Evolutionary conservation across 345 rosid genomes (phyloP).

Genomic region (Crucihimalaya himalaica): DNA sequence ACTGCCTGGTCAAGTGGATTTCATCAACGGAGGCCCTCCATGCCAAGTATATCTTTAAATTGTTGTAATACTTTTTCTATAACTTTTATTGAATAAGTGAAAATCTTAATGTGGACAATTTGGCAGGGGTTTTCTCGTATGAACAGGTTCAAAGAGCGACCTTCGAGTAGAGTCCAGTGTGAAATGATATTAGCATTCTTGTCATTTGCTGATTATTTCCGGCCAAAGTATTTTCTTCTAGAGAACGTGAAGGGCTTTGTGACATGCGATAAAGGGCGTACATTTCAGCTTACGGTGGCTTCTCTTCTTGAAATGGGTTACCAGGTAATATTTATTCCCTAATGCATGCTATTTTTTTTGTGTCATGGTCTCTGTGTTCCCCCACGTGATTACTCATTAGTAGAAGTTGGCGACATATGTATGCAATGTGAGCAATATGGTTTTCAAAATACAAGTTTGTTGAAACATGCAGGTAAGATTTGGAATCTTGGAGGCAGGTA

Average conservation of each 20-base stretch:
- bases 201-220: constrained; percentile 79
- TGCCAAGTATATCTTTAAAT: constrained; percentile 59
- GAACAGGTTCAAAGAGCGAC: constrained; percentile 75
- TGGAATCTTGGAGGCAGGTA: constrained; percentile 92
- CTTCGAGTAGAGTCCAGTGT: constrained; percentile 84
- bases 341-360: not conserved
- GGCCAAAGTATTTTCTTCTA: constrained; percentile 80
- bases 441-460: not conserved
- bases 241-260: constrained; percentile 87
- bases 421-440: not conserved
- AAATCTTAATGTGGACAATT: not conserved
- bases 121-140: constrained; percentile 84
- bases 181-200: constrained; percentile 54
- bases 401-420: not conserved
- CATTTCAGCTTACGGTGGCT: constrained; percentile 74
- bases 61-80: not conserved
- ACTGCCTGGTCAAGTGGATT: constrained; percentile 72
- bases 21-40: constrained; percentile 95
- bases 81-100: not conserved
- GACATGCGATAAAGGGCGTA: constrained; percentile 73
- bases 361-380: not conserved
- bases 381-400: not conserved
- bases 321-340: constrained; percentile 32
- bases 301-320: constrained; percentile 60
- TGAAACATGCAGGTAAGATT: constrained; percentile 60